Percentiles rank a stretch among this genome's conserved stretches.
These are phyloP conservation scores for Rhizophagus clarus DNA, from an alignment of 192 early-diverging fungal genomes.

Conservation along the genomic window DNA sequence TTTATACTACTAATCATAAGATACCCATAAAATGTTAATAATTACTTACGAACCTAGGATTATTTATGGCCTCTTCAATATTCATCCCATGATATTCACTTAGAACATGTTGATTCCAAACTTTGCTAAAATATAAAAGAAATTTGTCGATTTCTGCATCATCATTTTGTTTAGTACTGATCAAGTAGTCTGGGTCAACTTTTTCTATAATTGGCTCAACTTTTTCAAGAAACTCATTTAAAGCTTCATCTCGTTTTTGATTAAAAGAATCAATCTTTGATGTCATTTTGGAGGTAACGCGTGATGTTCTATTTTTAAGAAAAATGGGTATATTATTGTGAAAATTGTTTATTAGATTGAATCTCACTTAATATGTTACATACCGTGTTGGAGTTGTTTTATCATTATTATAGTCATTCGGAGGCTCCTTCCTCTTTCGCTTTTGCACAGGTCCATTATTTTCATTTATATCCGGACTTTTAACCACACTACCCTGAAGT, in stretches of 20 bases:
- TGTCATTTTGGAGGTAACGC: not conserved
- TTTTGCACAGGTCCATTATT: not conserved
- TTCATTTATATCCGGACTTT: not conserved
- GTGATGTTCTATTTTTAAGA: not conserved
- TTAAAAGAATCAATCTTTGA: conserved; percentile 15
- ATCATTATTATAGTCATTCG: not conserved
- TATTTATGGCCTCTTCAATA: conserved; percentile 8
- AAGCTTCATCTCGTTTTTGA: not conserved
- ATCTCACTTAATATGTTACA: not conserved
- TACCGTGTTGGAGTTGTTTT: not conserved
- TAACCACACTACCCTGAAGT: not conserved
- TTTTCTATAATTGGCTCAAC: not conserved
- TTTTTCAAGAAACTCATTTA: not conserved
- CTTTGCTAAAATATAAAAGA: conserved; percentile 5
- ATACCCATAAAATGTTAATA: not conserved
- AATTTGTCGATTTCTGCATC: not conserved
- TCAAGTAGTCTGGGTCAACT: not conserved
- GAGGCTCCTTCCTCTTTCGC: conserved; percentile 1
- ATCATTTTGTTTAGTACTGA: not conserved
- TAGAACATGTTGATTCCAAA: not conserved
- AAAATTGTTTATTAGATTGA: not conserved
- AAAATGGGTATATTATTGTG: not conserved
- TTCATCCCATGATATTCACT: not conserved
- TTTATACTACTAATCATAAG: not conserved
- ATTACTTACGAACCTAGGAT: not conserved